Evolutionary conservation across 352 stramenopile genomes (phyloP), one percentile per base, ranked within the genome.

Genomic region (Phytophthora chlamydospora): DNA sequence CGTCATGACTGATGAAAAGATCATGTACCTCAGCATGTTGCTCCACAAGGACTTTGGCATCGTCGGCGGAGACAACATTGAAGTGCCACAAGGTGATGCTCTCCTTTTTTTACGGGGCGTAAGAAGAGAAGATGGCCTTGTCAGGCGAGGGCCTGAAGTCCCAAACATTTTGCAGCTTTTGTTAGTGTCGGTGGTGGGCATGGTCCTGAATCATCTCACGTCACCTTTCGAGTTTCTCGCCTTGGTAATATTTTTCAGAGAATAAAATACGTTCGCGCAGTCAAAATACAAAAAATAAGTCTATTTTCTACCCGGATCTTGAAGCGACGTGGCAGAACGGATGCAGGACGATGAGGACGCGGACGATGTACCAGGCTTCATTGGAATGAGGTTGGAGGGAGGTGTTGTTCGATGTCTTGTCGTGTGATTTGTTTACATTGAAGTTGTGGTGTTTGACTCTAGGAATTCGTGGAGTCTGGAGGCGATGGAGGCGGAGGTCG

Each of bases 281-380:
- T n/a, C n/a, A n/a, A n/a, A n/a, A n/a, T n/a, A n/a, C n/a, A n/a
- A n/a, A n/a, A n/a, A n/a, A n/a, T n/a, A n/a, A n/a, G n/a, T n/a
- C n/a, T n/a, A n/a, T n/a, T n/a, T n/a, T n/a, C n/a, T n/a, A n/a
- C 12, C n/a, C 24, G 6, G 32, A 52, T 41, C 35, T 38, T 34
- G 59, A 58, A 63, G 39, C 40, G 60, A 63, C 60, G 40, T 52
- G 7, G 3, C 21, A 24, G 3, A 24, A 13, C 16, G 16, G 10
- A 62, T 71, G 49, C 44, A 58, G 17, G 57, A 58, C 14, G 59
- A 62, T 17, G 56, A 62, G 11, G 59, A 62, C 14, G 36, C n/a
- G 0, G 39, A 71, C 32, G 63, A 72, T 47, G 63, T 63, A 11
- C 65, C 60, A 47, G 70, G 62, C 16, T 78, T 78, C 44, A 78